A percentile compares a stretch with the other conserved stretches of the same genome.
Conservation (phyloP, 495 filamentous ascomycete species). For the Hypoxylon subgilvum region DNA sequence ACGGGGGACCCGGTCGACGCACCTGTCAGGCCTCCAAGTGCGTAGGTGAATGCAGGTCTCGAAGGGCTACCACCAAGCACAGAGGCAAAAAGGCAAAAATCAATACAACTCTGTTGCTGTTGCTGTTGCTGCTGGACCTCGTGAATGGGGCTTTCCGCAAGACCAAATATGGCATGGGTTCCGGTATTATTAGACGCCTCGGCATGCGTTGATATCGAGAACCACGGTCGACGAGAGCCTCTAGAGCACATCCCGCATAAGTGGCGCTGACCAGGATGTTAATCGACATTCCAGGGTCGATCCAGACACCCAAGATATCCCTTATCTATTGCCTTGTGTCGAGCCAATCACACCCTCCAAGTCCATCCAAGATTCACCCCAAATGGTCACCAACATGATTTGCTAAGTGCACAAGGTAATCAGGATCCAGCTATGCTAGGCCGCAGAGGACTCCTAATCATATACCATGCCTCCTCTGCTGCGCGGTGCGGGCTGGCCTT, state of each 20-base stretch:
- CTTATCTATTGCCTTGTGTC: slow-evolving; percentile 34
- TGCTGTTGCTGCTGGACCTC: not conserved
- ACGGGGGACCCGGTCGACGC: slow-evolving; percentile 3
- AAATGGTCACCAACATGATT: slow-evolving; percentile 35
- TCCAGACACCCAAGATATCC: slow-evolving; percentile 28
- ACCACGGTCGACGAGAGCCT: slow-evolving; percentile 19
- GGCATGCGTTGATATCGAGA: slow-evolving; percentile 12
- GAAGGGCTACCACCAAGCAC: too few species aligned
- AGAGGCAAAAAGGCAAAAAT: too few species aligned
- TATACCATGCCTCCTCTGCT: slow-evolving; percentile 29
- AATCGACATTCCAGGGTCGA: slow-evolving; percentile 23
- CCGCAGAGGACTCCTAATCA: slow-evolving; percentile 16
- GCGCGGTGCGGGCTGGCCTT: slow-evolving; percentile 1
- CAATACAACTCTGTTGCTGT: too few species aligned
- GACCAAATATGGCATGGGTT: slow-evolving; percentile 10
- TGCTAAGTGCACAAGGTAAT: slow-evolving; percentile 36
- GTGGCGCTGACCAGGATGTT: slow-evolving; percentile 23
- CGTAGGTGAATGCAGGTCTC: not conserved
- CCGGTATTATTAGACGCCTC: slow-evolving; percentile 22
- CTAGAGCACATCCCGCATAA: slow-evolving; percentile 27
- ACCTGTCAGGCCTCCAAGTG: slow-evolving; percentile 9
- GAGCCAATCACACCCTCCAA: slow-evolving; percentile 28
- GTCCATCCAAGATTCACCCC: slow-evolving; percentile 22
- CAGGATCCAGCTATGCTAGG: slow-evolving; percentile 11
- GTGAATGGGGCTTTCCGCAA: slow-evolving; percentile 7